These are phyloP conservation scores for Neurospora africana DNA, from an alignment of 495 filamentous ascomycete genomes.

Conservation along the genomic window DNA sequence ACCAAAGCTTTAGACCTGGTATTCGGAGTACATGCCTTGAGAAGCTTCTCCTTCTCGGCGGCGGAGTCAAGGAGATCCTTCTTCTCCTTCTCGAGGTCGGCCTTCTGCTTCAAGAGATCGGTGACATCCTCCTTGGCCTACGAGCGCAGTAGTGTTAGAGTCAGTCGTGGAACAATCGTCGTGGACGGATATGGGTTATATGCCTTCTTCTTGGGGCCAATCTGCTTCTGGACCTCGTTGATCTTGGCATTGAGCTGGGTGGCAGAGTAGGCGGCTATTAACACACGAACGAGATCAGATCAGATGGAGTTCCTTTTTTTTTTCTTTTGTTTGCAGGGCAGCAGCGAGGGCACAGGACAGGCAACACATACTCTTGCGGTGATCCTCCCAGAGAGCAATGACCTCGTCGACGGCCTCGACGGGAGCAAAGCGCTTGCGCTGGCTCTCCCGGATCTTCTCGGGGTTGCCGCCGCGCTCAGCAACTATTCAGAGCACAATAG, in stretches of 20 bases:
- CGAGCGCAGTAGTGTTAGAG: not conserved
- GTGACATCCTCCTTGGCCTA: constrained; percentile 87
- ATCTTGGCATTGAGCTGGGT: constrained; percentile 71
- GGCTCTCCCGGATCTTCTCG: constrained; percentile 78
- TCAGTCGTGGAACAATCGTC: not conserved
- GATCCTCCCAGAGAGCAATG: constrained; percentile 77
- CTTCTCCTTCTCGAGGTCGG: constrained; percentile 65
- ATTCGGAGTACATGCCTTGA: constrained; percentile 25
- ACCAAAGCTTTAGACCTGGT: not conserved
- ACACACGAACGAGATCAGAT: not conserved
- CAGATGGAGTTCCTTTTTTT: not conserved
- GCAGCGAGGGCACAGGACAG: not conserved
- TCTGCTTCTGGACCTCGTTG: constrained; percentile 80
- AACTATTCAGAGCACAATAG: constrained; percentile 52
- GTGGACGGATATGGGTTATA: constrained; percentile 10
- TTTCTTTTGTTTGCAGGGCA: not conserved
- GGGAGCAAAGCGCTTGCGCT: constrained; percentile 66
- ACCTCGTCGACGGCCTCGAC: constrained; percentile 84
- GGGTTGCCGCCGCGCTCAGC: constrained; percentile 80
- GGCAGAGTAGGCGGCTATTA: constrained; percentile 53
- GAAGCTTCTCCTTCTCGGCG: constrained; percentile 56
- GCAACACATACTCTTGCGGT: constrained; percentile 56
- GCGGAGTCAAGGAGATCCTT: constrained; percentile 65
- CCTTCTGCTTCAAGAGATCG: constrained; percentile 64
- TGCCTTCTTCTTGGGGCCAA: constrained; percentile 87